Percentiles rank a stretch among this genome's conserved stretches.
Evolutionary conservation across 768 basidiomycete genomes (phyloP).

Genomic region (Phaeolepiota aurea): DNA sequence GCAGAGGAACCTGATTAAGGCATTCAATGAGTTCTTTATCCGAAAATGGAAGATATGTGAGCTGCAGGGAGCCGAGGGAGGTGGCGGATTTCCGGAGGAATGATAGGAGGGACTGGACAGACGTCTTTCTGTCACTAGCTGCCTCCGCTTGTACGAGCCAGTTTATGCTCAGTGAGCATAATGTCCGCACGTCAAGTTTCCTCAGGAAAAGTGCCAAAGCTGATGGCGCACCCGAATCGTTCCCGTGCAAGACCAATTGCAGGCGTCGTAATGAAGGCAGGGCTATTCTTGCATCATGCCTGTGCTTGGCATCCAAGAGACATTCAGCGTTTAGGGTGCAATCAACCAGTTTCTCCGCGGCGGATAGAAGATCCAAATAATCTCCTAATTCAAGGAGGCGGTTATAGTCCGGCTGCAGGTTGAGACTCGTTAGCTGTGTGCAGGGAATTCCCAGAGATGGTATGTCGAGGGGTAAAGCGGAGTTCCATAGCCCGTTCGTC

Average conservation of each 20-base stretch:
- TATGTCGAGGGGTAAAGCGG: slow-evolving; percentile 14
- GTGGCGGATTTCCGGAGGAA: slow-evolving; percentile 17
- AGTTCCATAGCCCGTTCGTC: slow-evolving; percentile 15
- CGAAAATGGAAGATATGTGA: slow-evolving; percentile 30
- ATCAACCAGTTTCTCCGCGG: slow-evolving; percentile 18
- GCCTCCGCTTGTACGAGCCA: slow-evolving; percentile 20
- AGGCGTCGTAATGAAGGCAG: slow-evolving; percentile 24
- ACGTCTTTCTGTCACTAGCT: slow-evolving; percentile 10
- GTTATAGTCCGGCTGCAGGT: slow-evolving; percentile 25
- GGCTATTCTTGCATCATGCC: slow-evolving; percentile 6
- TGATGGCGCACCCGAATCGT: not conserved
- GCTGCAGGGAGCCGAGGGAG: slow-evolving; percentile 20
- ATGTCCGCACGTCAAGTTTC: slow-evolving; percentile 17
- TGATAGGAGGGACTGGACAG: slow-evolving; percentile 15
- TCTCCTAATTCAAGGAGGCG: slow-evolving; percentile 26
- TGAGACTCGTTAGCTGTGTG: slow-evolving; percentile 26
- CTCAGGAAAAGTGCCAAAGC: slow-evolving; percentile 22
- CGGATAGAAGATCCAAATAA: slow-evolving; percentile 23
- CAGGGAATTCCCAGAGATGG: slow-evolving; percentile 23
- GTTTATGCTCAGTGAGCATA: slow-evolving; percentile 22
- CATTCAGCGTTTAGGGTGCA: slow-evolving; percentile 27
- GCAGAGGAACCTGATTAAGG: slow-evolving; percentile 18
- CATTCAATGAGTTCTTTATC: slow-evolving; percentile 22
- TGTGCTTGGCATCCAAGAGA: slow-evolving; percentile 9
- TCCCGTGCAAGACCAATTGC: slow-evolving; percentile 23